These are phyloP conservation scores for Inga oerstediana DNA, from an alignment of 306 rosid genomes.

Conservation along the genomic window DNA sequence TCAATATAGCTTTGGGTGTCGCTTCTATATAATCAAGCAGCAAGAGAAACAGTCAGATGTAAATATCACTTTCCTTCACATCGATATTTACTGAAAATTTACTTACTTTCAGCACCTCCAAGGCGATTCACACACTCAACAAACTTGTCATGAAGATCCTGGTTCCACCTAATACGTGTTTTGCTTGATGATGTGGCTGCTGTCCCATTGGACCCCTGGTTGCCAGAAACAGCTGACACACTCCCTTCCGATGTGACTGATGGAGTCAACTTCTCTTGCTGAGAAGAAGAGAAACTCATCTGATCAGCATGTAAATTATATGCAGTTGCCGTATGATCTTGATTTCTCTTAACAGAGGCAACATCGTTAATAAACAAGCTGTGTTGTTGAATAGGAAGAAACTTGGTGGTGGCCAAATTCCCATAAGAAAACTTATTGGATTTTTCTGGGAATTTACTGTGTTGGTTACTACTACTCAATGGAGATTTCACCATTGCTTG, in stretches of 20 bases:
- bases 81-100: not conserved
- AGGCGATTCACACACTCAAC: conserved; percentile 84
- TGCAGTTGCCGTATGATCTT: conserved; percentile 51
- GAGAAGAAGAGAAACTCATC: conserved; percentile 43
- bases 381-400: conserved; percentile 44
- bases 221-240: conserved; percentile 39
- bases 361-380: conserved; percentile 36
- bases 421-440: conserved; percentile 29
- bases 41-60: conserved; percentile 21
- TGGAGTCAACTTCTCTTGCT: conserved; percentile 49
- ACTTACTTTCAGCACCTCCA: conserved; percentile 89
- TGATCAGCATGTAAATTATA: conserved; percentile 36
- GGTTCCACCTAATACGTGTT: conserved; percentile 87
- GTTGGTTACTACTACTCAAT: conserved; percentile 32
- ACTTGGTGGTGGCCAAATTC: conserved; percentile 22
- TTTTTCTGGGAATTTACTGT: conserved; percentile 37
- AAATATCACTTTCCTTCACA: not conserved
- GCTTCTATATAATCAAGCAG: conserved; percentile 63
- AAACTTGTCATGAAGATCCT: conserved; percentile 91
- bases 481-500: conserved; percentile 66
- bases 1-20: conserved; percentile 83
- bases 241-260: conserved; percentile 44
- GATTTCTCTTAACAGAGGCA: conserved; percentile 41
- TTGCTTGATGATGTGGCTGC: conserved; percentile 52
- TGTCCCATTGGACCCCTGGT: conserved; percentile 46